Percentiles rank a stretch among this genome's conserved stretches.
These are phyloP conservation scores for Candida dajiaensis DNA, from an alignment of 805 yeast species.

Conservation along the genomic window DNA sequence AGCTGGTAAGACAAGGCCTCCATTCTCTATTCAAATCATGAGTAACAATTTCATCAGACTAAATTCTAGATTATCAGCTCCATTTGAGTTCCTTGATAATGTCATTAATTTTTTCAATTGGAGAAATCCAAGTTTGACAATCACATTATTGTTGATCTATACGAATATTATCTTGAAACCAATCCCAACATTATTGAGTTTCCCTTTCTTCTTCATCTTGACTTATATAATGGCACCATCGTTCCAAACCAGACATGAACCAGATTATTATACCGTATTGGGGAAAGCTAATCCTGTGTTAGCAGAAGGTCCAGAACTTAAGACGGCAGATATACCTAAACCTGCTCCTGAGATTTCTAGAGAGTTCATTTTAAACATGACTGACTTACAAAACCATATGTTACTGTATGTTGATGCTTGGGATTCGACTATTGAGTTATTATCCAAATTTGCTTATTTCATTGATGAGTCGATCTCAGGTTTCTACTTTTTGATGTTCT, in stretches of 20 bases:
- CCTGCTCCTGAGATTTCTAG: slow-evolving; percentile 76
- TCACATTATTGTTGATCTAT: slow-evolving; percentile 45
- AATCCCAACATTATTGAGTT: slow-evolving; percentile 36
- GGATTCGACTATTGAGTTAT: slow-evolving; percentile 46
- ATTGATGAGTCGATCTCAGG: slow-evolving; percentile 55
- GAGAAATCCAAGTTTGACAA: slow-evolving; percentile 56
- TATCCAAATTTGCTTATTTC: slow-evolving; percentile 57
- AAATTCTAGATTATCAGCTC: slow-evolving; percentile 54
- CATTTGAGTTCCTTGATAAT: slow-evolving; percentile 57
- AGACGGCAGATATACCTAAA: slow-evolving; percentile 38
- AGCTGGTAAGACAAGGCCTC: slow-evolving; percentile 60
- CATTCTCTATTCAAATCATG: slow-evolving; percentile 63
- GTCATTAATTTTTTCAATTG: slow-evolving; percentile 53
- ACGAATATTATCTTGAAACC: slow-evolving; percentile 60
- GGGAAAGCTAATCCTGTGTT: slow-evolving; percentile 37
- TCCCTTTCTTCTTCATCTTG: slow-evolving; percentile 48
- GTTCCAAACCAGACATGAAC: slow-evolving; percentile 55
- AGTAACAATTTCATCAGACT: slow-evolving; percentile 59
- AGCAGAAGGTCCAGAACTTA: slow-evolving; percentile 45
- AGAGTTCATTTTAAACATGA: slow-evolving; percentile 71
- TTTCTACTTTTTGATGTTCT: slow-evolving; percentile 35
- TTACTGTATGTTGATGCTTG: slow-evolving; percentile 53
- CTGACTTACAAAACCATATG: slow-evolving; percentile 83
- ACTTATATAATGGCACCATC: slow-evolving; percentile 59
- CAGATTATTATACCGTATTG: slow-evolving; percentile 36